phyloP scores from a whole-genome alignment of 2,329 filamentous ascomycete genomes.

The Clonostachys solani region DNA sequence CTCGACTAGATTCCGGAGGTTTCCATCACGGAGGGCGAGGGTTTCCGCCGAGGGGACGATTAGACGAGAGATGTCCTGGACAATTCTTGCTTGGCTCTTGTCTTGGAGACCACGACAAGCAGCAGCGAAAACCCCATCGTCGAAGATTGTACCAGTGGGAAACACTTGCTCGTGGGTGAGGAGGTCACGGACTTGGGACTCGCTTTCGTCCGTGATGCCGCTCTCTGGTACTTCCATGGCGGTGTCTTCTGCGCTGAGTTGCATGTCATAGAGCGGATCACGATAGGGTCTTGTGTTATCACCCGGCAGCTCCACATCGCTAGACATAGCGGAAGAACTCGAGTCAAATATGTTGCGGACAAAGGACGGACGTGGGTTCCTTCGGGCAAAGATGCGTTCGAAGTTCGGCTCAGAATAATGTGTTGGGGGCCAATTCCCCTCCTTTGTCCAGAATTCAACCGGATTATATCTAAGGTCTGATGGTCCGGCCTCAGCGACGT shows the following conservation, averaged over 20 bases:
- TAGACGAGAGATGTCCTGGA: slow-evolving; percentile 27
- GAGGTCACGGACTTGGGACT: slow-evolving; percentile 12
- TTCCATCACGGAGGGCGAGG: slow-evolving; percentile 12
- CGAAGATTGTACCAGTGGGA: slow-evolving; percentile 27
- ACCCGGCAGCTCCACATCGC: slow-evolving; percentile 3
- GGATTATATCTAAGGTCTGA: background rate
- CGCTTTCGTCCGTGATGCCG: slow-evolving; percentile 22
- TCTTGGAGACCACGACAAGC: slow-evolving; percentile 22
- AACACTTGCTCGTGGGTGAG: slow-evolving; percentile 1
- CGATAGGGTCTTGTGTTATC: slow-evolving; percentile 29
- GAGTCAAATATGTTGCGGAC: background rate
- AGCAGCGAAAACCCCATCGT: slow-evolving; percentile 27
- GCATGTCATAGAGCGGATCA: slow-evolving; percentile 23
- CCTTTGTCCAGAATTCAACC: background rate
- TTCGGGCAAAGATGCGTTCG: background rate
- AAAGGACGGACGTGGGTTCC: background rate
- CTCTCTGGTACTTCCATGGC: slow-evolving; percentile 27
- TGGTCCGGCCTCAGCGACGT: too few relatives aligned
- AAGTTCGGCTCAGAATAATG: too few relatives aligned
- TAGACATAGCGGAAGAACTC: background rate
- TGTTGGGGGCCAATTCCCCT: background rate
- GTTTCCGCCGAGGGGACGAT: slow-evolving; percentile 31
- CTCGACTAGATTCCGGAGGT: slow-evolving; percentile 20
- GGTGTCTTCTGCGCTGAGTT: slow-evolving; percentile 31
- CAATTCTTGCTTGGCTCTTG: slow-evolving; percentile 17